Conservation (phyloP, 495 filamentous ascomycete species). For the Barbatosphaeria neglecta region DNA sequence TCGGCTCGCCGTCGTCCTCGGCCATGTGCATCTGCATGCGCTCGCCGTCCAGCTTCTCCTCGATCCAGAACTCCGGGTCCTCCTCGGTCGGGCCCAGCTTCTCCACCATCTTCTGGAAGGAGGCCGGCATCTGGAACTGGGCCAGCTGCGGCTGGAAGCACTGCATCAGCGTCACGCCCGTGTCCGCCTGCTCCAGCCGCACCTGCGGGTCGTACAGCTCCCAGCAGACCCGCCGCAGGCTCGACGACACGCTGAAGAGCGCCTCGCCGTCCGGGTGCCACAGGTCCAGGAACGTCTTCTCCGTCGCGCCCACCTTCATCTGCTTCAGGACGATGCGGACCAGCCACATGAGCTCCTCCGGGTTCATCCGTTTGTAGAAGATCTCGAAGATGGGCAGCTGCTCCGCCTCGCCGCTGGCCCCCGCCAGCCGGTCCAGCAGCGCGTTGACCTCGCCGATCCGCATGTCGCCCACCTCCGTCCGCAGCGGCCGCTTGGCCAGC, state of each 20-base stretch:
- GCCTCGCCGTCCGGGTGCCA: slow-evolving; percentile 93
- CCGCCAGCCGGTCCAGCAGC: slow-evolving; percentile 67
- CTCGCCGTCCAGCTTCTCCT: slow-evolving; percentile 96
- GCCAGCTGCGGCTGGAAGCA: slow-evolving; percentile 97
- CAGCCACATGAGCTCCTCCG: slow-evolving; percentile 87
- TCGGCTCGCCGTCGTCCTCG: slow-evolving; percentile 51
- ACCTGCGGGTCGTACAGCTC: slow-evolving; percentile 72
- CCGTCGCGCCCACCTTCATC: slow-evolving; percentile 96
- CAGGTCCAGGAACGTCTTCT: slow-evolving; percentile 78
- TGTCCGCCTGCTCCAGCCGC: slow-evolving; percentile 62
- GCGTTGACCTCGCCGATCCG: slow-evolving; percentile 83
- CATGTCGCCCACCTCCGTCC: slow-evolving; percentile 61
- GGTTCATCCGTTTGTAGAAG: slow-evolving; percentile 86
- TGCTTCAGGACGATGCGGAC: slow-evolving; percentile 89
- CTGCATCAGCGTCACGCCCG: slow-evolving; percentile 74
- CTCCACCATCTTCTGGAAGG: slow-evolving; percentile 69
- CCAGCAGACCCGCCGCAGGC: slow-evolving; percentile 86
- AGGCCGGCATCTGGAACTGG: slow-evolving; percentile 77
- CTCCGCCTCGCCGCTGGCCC: slow-evolving; percentile 63
- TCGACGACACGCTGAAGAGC: slow-evolving; percentile 85
- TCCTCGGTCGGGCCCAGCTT: slow-evolving; percentile 59
- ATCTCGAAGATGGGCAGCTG: slow-evolving; percentile 67
- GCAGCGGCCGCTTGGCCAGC: slow-evolving; percentile 72
- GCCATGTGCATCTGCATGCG: slow-evolving; percentile 94
- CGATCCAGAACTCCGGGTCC: slow-evolving; percentile 80